These are phyloP conservation scores for Asterella californica DNA, from an alignment of 225 moss, liverwort and hornwort genomes.

Conservation along the genomic window DNA sequence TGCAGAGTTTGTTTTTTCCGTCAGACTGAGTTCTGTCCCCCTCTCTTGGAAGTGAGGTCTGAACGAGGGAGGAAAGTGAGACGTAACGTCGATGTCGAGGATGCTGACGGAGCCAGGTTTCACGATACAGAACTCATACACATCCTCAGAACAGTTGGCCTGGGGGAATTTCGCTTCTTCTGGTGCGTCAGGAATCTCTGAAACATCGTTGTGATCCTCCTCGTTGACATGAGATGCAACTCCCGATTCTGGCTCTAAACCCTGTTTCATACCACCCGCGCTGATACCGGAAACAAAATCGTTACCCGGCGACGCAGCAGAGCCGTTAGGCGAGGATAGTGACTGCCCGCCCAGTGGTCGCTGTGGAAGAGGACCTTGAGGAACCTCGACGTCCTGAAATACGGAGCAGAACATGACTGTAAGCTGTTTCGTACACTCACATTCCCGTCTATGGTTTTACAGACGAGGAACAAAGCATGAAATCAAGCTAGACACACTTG, in stretches of 20 bases:
- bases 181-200: background rate
- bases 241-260: background rate
- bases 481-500: background rate
- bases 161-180: background rate
- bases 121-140: slow-evolving; percentile 25
- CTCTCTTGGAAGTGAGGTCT: slow-evolving; percentile 37
- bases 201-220: background rate
- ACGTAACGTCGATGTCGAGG: background rate
- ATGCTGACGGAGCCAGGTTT: slow-evolving; percentile 1
- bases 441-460: background rate
- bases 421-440: background rate
- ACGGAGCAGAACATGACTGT: background rate
- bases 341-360: slow-evolving; percentile 43
- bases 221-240: background rate
- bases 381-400: slow-evolving; percentile 60
- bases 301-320: background rate
- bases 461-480: background rate
- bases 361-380: slow-evolving; percentile 56
- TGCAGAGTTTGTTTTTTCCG: background rate
- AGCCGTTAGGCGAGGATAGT: background rate
- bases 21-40: slow-evolving; percentile 6
- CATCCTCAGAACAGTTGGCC: background rate
- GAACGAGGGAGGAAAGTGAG: slow-evolving; percentile 58
- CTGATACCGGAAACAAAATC: background rate
- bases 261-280: background rate